A percentile compares a stretch with the other conserved stretches of the same genome.
Conservation (phyloP, 2,329 filamentous ascomycete species). For the Boeremia lycopersici region DNA sequence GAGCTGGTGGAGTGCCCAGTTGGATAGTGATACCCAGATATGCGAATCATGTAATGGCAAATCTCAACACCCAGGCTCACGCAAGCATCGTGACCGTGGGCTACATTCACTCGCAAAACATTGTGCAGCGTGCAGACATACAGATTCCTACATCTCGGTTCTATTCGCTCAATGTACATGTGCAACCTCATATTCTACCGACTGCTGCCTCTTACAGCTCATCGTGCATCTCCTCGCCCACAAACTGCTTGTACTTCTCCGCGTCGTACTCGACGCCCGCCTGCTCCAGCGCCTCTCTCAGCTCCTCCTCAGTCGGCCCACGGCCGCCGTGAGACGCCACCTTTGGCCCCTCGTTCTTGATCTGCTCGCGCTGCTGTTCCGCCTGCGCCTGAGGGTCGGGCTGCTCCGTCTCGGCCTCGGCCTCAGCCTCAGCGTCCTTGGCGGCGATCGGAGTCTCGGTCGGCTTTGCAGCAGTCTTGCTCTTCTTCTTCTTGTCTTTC, state of each 20-base stretch:
- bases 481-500: conserved; percentile 33
- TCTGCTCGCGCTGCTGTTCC: conserved; percentile 37
- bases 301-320: conserved; percentile 39
- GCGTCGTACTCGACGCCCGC: conserved; percentile 39
- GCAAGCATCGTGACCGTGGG: no score
- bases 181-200: no score
- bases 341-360: conserved; percentile 24
- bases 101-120: no score
- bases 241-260: conserved; percentile 31
- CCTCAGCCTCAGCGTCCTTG: conserved; percentile 42
- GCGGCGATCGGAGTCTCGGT: conserved; percentile 27
- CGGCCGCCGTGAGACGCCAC: conserved; percentile 15
- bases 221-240: conserved; percentile 47
- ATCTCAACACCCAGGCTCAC: no score
- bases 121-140: no score
- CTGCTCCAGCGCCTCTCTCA: conserved; percentile 38
- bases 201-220: conserved; percentile 19
- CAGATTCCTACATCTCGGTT: no score
- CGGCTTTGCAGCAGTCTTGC: conserved; percentile 23
- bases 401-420: conserved; percentile 40
- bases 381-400: conserved; percentile 28
- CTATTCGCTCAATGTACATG: no score
- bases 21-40: no score
- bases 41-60: no score
- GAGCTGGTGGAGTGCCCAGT: no score